Conservation (phyloP, 495 filamentous ascomycete species). For the Stereocaulon alpinum region DNA sequence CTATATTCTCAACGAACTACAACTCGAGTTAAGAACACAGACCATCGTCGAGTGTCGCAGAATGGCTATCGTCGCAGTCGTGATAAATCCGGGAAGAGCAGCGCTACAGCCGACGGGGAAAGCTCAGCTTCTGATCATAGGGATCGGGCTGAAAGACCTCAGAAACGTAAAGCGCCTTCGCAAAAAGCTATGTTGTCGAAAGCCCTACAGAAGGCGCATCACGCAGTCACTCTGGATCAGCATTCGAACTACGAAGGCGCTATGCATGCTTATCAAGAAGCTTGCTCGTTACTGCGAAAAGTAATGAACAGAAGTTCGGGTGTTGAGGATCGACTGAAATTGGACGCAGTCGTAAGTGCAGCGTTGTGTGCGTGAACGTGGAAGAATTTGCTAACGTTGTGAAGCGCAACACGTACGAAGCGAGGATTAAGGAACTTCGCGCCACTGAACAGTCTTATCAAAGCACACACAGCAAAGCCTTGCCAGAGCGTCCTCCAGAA, state of each 20-base stretch:
- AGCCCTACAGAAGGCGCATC: constrained; percentile 89
- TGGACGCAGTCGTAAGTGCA: constrained; percentile 79
- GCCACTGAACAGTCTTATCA: constrained; percentile 52
- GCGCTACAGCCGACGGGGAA: constrained; percentile 25
- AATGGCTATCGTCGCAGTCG: constrained; percentile 14
- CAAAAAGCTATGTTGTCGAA: constrained; percentile 90
- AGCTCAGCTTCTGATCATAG: constrained; percentile 24
- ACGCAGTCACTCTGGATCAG: constrained; percentile 88
- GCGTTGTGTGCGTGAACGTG: background rate
- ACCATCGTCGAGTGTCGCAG: constrained; percentile 17
- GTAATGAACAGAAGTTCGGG: constrained; percentile 76
- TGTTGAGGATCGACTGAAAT: constrained; percentile 70
- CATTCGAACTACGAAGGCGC: constrained; percentile 89
- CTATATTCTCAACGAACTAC: constrained; percentile 20
- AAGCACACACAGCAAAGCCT: constrained; percentile 50
- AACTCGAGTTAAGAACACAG: constrained; percentile 22
- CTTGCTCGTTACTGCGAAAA: constrained; percentile 70
- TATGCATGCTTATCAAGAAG: constrained; percentile 82
- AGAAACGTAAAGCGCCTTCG: constrained; percentile 40
- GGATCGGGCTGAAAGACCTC: constrained; percentile 25
- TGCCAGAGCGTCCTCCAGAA: constrained; percentile 70
- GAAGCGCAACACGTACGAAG: constrained; percentile 74
- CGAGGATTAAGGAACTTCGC: constrained; percentile 73
- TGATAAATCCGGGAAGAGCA: constrained; percentile 16
- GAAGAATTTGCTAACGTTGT: constrained; percentile 15